Base-by-base conservation (phyloP, 1,139 yeast genomes). In the Taiozyma sp. region DNA sequence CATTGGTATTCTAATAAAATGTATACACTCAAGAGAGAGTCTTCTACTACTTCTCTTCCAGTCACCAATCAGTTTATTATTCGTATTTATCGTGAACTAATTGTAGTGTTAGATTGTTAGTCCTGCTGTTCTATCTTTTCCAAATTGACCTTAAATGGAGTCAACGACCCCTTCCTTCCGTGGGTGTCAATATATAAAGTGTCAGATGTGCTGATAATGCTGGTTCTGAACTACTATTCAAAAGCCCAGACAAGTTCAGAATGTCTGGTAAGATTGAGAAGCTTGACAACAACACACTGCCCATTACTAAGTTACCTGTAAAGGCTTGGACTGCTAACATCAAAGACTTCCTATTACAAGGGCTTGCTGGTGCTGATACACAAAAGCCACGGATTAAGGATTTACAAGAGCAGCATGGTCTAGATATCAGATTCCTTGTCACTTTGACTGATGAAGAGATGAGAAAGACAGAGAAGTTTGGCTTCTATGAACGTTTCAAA, bases 371-470 rank as follows among this genome's bases (percentile, higher is more conserved):
- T 28, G 78, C 73, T 52, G 95, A 87, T 44, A 87, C 85, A 63
- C 70, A 70, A 4, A 78, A 79, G 48, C 81, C 95, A 4, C 93
- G 97, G 96, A 90, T 93, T 54, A 92, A 90, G 59, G 98, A 93
- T 70, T 82, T 92, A 83, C 92, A 87, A 61, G 99, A 93, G 66
- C 96, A 93, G 65, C 98, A 93, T 67, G 88, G 91, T 9, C 76
- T 84, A 52, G 87, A 84, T 43, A 83, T 93, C 57, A 81, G 84
- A 58, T 95, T 95, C 65, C 81, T 89, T 34, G 80, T 95, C 36
- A 89, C 83, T 45, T 71, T 95, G 57, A 72, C 83, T 22, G 79
- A 77, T 48, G 93, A 84, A 49, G 97, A 93, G 65, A 92, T 95
- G 98, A 78, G 74, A 39, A 88, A 88, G 60, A 79, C 96, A 1